These are phyloP conservation scores for Apiospora phragmitis DNA, from an alignment of 2,329 filamentous ascomycete genomes.

Conservation along the genomic window DNA sequence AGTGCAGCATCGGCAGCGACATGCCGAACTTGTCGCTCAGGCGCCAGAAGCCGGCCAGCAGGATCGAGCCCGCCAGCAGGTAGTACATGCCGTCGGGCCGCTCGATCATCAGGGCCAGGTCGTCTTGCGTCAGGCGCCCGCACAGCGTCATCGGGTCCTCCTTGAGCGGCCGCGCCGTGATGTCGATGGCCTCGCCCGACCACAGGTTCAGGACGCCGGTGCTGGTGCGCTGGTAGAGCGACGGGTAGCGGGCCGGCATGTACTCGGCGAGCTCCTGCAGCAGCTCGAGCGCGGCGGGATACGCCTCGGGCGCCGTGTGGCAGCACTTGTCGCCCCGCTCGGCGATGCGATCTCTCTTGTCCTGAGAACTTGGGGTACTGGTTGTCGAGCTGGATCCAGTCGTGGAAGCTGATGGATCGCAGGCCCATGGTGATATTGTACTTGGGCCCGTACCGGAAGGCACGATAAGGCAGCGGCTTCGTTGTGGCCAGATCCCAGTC, in stretches of 20 bases:
- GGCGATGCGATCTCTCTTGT: slow-evolving; percentile 67
- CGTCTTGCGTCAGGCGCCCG: slow-evolving; percentile 75
- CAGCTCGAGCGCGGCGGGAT: slow-evolving; percentile 72
- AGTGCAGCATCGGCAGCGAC: slow-evolving; percentile 78
- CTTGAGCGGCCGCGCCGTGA: slow-evolving; percentile 59
- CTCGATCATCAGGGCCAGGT: slow-evolving; percentile 83
- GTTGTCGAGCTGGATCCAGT: slow-evolving; percentile 87
- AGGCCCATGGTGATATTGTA: slow-evolving; percentile 79
- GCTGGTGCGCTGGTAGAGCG: slow-evolving; percentile 62
- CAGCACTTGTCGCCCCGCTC: slow-evolving; percentile 69
- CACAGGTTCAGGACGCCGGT: slow-evolving; percentile 70
- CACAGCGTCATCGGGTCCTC: slow-evolving; percentile 80
- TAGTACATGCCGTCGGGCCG: slow-evolving; percentile 76
- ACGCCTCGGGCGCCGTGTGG: slow-evolving; percentile 68
- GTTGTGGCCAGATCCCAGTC: slow-evolving; percentile 69
- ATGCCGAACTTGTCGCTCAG: slow-evolving; percentile 80
- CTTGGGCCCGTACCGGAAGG: slow-evolving; percentile 75
- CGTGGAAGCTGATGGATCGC: slow-evolving; percentile 66
- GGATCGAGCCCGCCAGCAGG: slow-evolving; percentile 72
- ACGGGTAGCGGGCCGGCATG: slow-evolving; percentile 73
- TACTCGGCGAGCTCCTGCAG: slow-evolving; percentile 73
- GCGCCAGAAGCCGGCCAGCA: slow-evolving; percentile 82
- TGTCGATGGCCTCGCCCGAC: slow-evolving; percentile 73
- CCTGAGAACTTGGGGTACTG: slow-evolving; percentile 70
- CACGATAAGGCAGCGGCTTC: slow-evolving; percentile 74